Evolutionary conservation across 2,329 filamentous ascomycete species (phyloP), one percentile per base, ranked within the genome.

Genomic region (Fusarium marasasianum): DNA sequence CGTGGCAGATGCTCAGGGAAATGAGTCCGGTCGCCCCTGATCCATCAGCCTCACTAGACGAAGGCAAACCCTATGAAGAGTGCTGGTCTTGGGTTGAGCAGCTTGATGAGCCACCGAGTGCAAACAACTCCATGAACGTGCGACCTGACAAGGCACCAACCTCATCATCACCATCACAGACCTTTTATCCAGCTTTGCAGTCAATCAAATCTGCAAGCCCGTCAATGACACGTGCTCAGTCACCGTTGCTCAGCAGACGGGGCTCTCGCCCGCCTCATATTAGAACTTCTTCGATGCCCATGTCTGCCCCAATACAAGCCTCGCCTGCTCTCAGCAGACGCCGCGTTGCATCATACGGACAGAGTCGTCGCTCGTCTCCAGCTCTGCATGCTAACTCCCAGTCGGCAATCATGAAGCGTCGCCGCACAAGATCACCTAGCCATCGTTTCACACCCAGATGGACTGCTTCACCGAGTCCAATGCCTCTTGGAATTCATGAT

Each of bases 1-100:
- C 89, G 4, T 96, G 93, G 93, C 90, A 91, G 74, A 87, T 87
- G 51, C 81, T 95, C 15, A 88, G 90, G 40, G 87, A 91, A 74
- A 83, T 94, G 31, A 90, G 88, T 55, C 86, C 89, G 10, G 84
- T 89, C 26, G 87, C 88, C 71, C 82, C 84, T 4, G 86, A 90
- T 63, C 29, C 81, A 82, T 75, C 81, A 54, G 59, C 50, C n/a
- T 74, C 71, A 41, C 60, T 76, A 33, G 77, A 85, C 70, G 80
- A 82, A 63, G 81, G 83, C 72, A 83, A 89, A 60, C 87, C 89
- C 2, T 87, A 87, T 12, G 91, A 92, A 80, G 88, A 88, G 8
- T 95, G 69, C 57, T 79, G 93, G 93, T 82, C 86, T 8, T 93
- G 89, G 85, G 88, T 91, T 73, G 88, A 91, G 58, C 85, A 86